Conservation (phyloP, 148 eudicot genomes). For the Rhododendron griersonianum region DNA sequence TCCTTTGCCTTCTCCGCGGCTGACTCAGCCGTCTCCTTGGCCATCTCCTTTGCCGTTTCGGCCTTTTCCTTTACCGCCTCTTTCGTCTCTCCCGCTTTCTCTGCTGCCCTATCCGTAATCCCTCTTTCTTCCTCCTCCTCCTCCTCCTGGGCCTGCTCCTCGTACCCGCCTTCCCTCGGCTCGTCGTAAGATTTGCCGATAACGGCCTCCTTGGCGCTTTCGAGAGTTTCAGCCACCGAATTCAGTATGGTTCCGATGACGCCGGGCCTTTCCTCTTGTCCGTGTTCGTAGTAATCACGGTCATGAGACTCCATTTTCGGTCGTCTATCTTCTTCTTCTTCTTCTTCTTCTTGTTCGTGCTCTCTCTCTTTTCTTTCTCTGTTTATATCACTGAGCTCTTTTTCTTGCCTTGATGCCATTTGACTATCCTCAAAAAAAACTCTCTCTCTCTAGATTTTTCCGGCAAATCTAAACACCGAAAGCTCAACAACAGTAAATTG, state of each 20-base stretch:
- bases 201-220: constrained; percentile 30
- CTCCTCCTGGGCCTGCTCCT: constrained; percentile 2
- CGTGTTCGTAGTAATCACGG: neutral
- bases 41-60: constrained; percentile 21
- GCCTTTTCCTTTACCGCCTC: constrained; percentile 19
- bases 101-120: constrained; percentile 11
- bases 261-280: constrained; percentile 15
- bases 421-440: neutral
- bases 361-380: constrained; percentile 13
- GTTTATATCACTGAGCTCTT: constrained; percentile 21
- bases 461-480: neutral
- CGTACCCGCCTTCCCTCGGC: constrained; percentile 6
- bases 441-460: neutral
- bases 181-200: constrained; percentile 20
- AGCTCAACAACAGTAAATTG: neutral
- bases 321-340: neutral
- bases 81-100: constrained; percentile 18
- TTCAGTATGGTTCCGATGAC: constrained; percentile 17
- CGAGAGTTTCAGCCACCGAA: constrained; percentile 17
- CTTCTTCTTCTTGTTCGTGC: neutral
- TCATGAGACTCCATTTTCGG: neutral
- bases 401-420: constrained; percentile 21
- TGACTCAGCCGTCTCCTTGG: constrained; percentile 3
- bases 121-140: constrained; percentile 17
- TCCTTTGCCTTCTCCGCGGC: constrained; percentile 18